Percentiles rank a stretch among this genome's conserved stretches.
These are phyloP conservation scores for Talaromyces marneffei DNA, from an alignment of 2,329 filamentous ascomycete genomes.

Conservation along the genomic window DNA sequence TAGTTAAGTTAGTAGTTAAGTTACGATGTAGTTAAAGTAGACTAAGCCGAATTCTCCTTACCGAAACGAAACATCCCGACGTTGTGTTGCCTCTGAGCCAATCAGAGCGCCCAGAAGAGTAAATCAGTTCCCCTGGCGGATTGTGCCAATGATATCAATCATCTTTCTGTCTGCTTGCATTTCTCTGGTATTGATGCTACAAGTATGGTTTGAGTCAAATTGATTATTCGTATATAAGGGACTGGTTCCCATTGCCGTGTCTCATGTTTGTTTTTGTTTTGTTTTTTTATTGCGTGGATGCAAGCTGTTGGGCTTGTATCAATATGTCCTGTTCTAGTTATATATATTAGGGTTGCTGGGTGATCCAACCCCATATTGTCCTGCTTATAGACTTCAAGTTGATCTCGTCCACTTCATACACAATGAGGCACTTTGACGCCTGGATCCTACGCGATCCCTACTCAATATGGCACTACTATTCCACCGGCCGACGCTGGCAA, in stretches of 20 bases:
- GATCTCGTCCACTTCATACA: background rate
- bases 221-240: background rate
- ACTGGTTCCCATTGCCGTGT: background rate
- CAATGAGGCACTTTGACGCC: slow-evolving; percentile 34
- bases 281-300: background rate
- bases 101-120: background rate
- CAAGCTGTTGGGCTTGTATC: background rate
- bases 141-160: slow-evolving; percentile 12
- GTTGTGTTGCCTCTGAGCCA: background rate
- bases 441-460: slow-evolving; percentile 37
- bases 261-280: background rate
- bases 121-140: background rate
- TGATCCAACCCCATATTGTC: background rate
- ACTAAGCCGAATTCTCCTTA: background rate
- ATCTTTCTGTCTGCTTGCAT: slow-evolving; percentile 5
- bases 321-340: background rate
- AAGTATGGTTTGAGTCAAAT: no score
- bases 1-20: no score
- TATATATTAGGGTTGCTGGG: background rate
- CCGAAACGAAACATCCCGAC: slow-evolving; percentile 10
- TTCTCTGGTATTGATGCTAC: background rate
- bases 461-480: slow-evolving; percentile 36
- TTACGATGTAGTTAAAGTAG: no score
- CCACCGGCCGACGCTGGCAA: slow-evolving; percentile 31
- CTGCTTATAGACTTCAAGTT: background rate